A percentile compares a stretch with the other conserved stretches of the same genome.
These are phyloP conservation scores for Vitellaria paradoxa DNA, from an alignment of 179 eudicot species.

Conservation along the genomic window DNA sequence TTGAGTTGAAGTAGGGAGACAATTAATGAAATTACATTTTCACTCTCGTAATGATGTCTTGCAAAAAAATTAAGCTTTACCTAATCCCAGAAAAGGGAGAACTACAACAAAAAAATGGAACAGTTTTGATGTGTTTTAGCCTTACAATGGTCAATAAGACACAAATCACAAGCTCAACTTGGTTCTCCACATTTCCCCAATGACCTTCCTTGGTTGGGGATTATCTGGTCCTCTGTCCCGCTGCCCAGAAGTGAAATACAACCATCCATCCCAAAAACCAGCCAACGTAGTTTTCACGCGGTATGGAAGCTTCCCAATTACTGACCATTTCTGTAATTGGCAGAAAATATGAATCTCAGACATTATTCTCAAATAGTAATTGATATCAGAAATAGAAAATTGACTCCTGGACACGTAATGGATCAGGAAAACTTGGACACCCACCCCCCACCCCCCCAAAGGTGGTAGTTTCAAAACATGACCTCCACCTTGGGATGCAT, in stretches of 20 bases:
- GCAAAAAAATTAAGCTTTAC: not conserved
- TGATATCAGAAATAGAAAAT: not conserved
- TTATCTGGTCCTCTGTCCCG: slow-evolving; percentile 47
- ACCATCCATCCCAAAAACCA: slow-evolving; percentile 45
- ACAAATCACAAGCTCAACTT: slow-evolving; percentile 27
- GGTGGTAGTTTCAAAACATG: not conserved
- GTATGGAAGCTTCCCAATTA: slow-evolving; percentile 40
- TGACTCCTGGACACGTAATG: not conserved
- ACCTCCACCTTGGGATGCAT: not conserved
- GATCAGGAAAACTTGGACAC: too few species aligned
- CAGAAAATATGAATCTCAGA: not conserved
- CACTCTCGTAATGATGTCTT: not conserved
- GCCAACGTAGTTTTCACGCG: slow-evolving; percentile 43
- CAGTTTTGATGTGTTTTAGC: not conserved
- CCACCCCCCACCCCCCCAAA: not conserved
- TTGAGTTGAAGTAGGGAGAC: too few species aligned
- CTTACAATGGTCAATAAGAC: not conserved
- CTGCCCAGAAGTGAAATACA: slow-evolving; percentile 47
- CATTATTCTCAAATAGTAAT: not conserved
- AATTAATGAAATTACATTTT: not conserved
- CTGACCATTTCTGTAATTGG: slow-evolving; percentile 37
- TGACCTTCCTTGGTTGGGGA: slow-evolving; percentile 34
- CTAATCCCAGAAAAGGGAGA: not conserved
- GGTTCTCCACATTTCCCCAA: slow-evolving; percentile 41
- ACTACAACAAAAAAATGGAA: not conserved